Evolutionary conservation across 257 asterid genomes (phyloP), one percentile per base, ranked within the genome.

Genomic region (Solanum ossicruentum): DNA sequence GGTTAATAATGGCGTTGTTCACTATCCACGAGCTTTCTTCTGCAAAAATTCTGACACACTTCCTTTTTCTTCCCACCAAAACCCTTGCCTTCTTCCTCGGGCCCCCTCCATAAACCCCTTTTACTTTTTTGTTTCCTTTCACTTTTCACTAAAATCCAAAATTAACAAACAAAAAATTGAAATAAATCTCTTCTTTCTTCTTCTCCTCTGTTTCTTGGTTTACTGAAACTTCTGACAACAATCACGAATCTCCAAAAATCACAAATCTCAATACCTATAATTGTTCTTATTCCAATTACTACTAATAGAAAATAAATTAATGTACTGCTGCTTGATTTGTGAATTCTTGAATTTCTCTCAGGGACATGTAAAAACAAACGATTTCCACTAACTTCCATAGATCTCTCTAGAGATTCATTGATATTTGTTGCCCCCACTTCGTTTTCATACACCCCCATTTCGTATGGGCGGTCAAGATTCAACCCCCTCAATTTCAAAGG

Each of bases 391-490:
- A 78, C 49, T 78, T 78, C 65, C 65, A 52, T 78, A 16, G 65
- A 78, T 69, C 52, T 26, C 10, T 23, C 13, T 2, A 65, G 15
- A 36, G 41, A 47, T 84, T 57, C n/a, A 51, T 77, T 77, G 15
- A 15, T 73, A 41, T 51, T 45, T 73, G 81, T 73, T 45, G 39
- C 39, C 80, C 80, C 57, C 56, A 72, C 36, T 72, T 32, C 49
- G 72, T 26, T 65, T 23, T 63, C 71, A 83, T 39, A n/a, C 21
- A 83, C 45, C 17, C 9, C 39, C 84, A n/a, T 23, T 7, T 81
- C 45, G 26, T 60, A 49, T 18, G 58, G 57, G 84, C 86, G 88
- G 75, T 67, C 81, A 71, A 80, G 92, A 82, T 86, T 84, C 71
- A 73, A 61, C 71, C 82, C 28, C 45, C 54, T 69, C 10, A 36